phyloP scores from a whole-genome alignment of 805 yeast species.

The Saccharomycopsis schoenii region DNA sequence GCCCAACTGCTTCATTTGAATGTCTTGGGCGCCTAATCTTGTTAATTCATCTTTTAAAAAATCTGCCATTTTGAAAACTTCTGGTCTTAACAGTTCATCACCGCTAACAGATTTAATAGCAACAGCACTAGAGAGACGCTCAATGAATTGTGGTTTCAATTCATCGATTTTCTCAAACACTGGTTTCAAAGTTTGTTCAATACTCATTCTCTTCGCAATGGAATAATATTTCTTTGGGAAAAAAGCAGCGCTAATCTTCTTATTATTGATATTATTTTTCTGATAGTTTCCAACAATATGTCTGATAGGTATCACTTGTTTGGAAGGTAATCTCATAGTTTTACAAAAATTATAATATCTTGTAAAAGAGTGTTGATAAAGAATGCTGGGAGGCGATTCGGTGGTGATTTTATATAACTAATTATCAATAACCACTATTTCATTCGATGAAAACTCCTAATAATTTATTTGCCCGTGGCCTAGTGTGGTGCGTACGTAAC shows the following conservation, averaged over 20 bases:
- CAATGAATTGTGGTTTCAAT: slow-evolving; percentile 64
- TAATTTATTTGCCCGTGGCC: background rate
- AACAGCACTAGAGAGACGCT: slow-evolving; percentile 72
- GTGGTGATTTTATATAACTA: background rate
- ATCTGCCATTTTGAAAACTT: slow-evolving; percentile 83
- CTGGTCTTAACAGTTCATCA: slow-evolving; percentile 80
- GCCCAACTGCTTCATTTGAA: slow-evolving; percentile 77
- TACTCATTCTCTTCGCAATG: background rate
- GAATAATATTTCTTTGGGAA: background rate
- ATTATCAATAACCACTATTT: background rate
- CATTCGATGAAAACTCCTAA: background rate
- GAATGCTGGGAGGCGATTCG: no score
- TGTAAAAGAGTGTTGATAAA: no score
- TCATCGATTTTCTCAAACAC: slow-evolving; percentile 57
- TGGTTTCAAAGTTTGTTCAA: slow-evolving; percentile 11
- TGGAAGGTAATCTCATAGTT: background rate
- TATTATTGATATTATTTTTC: background rate
- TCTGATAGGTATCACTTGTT: background rate
- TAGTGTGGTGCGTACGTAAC: background rate
- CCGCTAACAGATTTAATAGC: slow-evolving; percentile 92
- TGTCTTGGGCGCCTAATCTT: slow-evolving; percentile 68
- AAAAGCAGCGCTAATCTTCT: background rate
- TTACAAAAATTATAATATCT: background rate
- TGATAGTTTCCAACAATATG: background rate
- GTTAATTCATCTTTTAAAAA: slow-evolving; percentile 64